Evolutionary conservation across 306 rosid genomes (phyloP), one percentile per base, ranked within the genome.

Genomic region (Cucurbita argyrosperma): DNA sequence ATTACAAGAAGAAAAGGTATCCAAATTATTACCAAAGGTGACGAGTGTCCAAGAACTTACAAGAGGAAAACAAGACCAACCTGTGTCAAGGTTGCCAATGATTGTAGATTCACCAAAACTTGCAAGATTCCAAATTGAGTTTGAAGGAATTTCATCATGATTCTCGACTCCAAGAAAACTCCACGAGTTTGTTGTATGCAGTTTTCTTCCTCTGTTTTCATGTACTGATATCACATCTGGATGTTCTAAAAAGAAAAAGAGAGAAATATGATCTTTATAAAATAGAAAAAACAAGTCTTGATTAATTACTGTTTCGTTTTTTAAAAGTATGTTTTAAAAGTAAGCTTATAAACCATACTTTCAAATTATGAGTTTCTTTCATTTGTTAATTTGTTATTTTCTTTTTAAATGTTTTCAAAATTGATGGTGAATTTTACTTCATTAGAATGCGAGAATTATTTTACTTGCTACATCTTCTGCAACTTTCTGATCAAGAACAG

Each of bases 171-270:
- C 52, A 86, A 91, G 82, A 79, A 91, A 89, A 1, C 81, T 80
- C 97, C 97, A 91, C 13, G 92, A 87, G 59, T 8, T 89, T 2
- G 87, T 85, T 9, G 87, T 85, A 69, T 85, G 89, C 23, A 85
- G 50, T 67, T 83, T 71, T 42, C 64, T 79, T 71, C 64, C 85
- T 60, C 66, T 37, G 84, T 83, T 77, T 26, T 74, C 63, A 74
- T 81, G 76, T 38, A 85, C 66, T 3, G 89, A 85, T 18, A 77
- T 76, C 9, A 85, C 89, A 12, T 45, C 19, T 19, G 87, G 89
- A 76, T 85, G 76, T 68, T 71, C 89, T 85, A 30, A 30, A 30
- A 30, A 30, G 35, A 30, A 2, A 30, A 30, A 0, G 35, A 30
- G 35, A 30, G 1, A 30, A 30, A 30, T 30, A 30, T 3, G 3